These are phyloP conservation scores for Populus hybrid DNA, from an alignment of 441 rosid species.

Conservation along the genomic window DNA sequence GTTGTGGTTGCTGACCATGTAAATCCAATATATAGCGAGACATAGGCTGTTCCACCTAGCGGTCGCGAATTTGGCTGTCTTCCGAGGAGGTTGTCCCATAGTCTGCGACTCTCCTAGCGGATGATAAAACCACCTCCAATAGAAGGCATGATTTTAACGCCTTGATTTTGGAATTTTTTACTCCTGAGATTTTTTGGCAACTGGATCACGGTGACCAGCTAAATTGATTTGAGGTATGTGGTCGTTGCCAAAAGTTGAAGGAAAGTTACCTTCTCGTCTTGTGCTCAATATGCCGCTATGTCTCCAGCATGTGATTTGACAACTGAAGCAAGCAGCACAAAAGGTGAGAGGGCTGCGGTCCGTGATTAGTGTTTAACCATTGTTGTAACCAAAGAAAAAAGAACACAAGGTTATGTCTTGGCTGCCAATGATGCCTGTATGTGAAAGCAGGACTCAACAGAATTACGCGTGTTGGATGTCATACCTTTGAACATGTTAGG, in stretches of 20 bases:
- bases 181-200: conserved; percentile 5
- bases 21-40: conserved; percentile 10
- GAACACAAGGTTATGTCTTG: too few relatives aligned
- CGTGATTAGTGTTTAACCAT: not conserved
- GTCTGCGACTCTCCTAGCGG: conserved; percentile 1
- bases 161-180: conserved; percentile 12
- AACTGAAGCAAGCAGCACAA: not conserved
- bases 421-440: too few relatives aligned
- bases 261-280: not conserved
- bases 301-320: not conserved
- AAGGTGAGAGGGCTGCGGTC: too few relatives aligned
- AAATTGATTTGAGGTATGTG: conserved; percentile 16
- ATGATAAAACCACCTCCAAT: conserved; percentile 22
- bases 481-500: too few relatives aligned
- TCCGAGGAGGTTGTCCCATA: conserved; percentile 18
- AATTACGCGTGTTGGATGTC: too few relatives aligned
- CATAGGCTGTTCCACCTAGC: conserved; percentile 9
- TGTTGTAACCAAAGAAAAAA: not conserved
- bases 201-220: conserved; percentile 22
- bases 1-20: too few relatives aligned
- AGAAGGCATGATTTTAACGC: conserved; percentile 25
- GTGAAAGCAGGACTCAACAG: too few relatives aligned
- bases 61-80: conserved; percentile 13
- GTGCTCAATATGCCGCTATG: not conserved
- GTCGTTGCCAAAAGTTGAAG: not conserved